These are phyloP conservation scores for Microdochium paspali DNA, from an alignment of 2,329 filamentous ascomycete genomes.

Conservation along the genomic window DNA sequence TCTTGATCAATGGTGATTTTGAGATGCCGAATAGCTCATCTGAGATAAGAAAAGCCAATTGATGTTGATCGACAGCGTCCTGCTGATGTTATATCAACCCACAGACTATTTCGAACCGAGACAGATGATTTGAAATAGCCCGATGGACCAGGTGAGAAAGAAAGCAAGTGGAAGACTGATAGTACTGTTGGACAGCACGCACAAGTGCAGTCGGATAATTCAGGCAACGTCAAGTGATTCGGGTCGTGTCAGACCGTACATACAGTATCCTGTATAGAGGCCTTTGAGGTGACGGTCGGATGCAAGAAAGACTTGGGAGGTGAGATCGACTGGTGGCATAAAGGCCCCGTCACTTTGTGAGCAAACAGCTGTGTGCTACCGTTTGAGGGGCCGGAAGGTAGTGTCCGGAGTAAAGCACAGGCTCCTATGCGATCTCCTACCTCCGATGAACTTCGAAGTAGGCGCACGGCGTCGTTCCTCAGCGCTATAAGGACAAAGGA, in stretches of 20 bases:
- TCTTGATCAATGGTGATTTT: not conserved
- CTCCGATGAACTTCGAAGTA: no score
- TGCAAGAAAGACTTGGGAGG: not conserved
- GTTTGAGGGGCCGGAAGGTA: not conserved
- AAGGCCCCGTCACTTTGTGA: not conserved
- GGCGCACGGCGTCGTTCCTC: no score
- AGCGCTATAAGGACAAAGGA: no score
- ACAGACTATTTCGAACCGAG: no score
- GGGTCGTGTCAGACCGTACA: not conserved
- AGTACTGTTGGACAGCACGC: not conserved
- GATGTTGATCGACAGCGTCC: no score
- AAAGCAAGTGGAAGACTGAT: no score
- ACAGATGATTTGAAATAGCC: no score
- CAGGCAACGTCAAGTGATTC: not conserved
- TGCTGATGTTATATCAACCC: no score
- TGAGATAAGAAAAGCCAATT: not conserved
- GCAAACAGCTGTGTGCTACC: not conserved
- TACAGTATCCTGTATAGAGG: not conserved
- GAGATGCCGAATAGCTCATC: not conserved
- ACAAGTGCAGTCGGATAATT: not conserved
- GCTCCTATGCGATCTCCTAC: no score
- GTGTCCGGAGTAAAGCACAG: not conserved
- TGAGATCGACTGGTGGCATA: not conserved
- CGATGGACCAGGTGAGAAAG: no score
- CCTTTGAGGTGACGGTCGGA: not conserved